phyloP scores from a whole-genome alignment of 306 rosid genomes.

The Hippophae gyantsensis region DNA sequence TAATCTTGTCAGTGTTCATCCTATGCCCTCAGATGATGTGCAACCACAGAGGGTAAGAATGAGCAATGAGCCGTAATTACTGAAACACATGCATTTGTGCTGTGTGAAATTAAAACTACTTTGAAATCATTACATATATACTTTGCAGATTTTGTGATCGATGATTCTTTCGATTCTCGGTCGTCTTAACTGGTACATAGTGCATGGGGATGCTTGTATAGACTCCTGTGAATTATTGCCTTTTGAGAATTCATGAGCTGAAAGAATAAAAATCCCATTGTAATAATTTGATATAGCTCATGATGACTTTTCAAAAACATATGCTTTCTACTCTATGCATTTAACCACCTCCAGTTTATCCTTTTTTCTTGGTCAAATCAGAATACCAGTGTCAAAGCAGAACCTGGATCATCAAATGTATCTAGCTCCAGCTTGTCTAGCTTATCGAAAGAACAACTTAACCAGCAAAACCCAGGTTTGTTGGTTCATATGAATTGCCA shows the following conservation, averaged over 20 bases:
- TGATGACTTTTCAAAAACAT: not conserved
- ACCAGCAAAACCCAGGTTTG: constrained; percentile 46
- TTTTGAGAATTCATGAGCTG: not conserved
- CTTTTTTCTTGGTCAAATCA: constrained; percentile 21
- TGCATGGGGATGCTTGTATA: constrained; percentile 2
- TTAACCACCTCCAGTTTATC: constrained; percentile 3
- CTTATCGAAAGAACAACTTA: constrained; percentile 51
- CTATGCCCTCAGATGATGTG: constrained; percentile 37
- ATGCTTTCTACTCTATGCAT: not conserved
- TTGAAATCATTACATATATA: not conserved
- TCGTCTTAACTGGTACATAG: constrained; percentile 10
- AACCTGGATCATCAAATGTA: constrained; percentile 42
- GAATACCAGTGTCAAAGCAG: constrained; percentile 35
- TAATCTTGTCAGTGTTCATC: constrained; percentile 42
- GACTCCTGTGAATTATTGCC: not conserved
- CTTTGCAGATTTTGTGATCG: constrained; percentile 4
- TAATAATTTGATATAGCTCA: not conserved
- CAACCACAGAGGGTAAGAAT: constrained; percentile 40
- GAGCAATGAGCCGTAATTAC: constrained; percentile 13
- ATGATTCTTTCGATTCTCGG: not conserved
- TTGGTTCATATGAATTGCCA: constrained; percentile 5
- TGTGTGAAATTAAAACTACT: not conserved
- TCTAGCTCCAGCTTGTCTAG: constrained; percentile 58
- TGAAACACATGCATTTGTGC: constrained; percentile 4
- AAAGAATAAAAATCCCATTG: no score